A percentile compares a stretch with the other conserved stretches of the same genome.
Conservation (phyloP, 2,329 filamentous ascomycete genomes). For the Mariannaea elegans region DNA sequence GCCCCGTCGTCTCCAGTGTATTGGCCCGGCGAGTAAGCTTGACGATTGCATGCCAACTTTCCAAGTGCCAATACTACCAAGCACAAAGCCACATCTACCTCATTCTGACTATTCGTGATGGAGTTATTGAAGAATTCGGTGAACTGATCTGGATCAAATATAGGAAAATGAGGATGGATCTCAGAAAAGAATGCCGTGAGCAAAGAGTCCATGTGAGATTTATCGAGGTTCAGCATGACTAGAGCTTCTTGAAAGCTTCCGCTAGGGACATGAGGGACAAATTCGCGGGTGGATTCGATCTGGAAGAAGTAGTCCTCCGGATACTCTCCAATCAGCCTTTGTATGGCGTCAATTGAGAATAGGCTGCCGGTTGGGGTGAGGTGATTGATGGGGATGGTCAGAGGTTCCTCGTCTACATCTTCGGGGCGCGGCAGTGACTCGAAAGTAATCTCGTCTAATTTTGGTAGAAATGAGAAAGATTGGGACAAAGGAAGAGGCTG, state of each 20-base stretch:
- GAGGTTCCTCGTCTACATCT: not conserved
- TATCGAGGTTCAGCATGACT: not conserved
- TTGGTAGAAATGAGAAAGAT: not conserved
- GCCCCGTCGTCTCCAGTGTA: conserved; percentile 3
- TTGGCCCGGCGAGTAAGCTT: not conserved
- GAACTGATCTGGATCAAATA: not conserved
- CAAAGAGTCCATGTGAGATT: not conserved
- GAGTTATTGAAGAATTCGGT: not conserved
- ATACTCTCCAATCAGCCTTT: not conserved
- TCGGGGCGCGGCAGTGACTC: not conserved
- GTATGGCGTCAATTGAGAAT: not conserved
- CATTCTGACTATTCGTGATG: not conserved
- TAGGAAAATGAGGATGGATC: conserved; percentile 3
- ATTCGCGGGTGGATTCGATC: not conserved
- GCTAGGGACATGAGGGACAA: not conserved
- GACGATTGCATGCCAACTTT: not conserved
- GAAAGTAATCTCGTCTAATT: not conserved
- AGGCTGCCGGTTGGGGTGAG: not conserved
- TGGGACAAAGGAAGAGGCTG: not conserved
- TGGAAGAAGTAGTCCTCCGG: conserved; percentile 5
- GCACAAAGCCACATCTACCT: not conserved
- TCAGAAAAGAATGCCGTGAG: not conserved
- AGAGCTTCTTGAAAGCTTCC: not conserved
- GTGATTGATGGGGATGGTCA: conserved; percentile 8
- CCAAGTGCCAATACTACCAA: conserved; percentile 1